phyloP scores from a whole-genome alignment of 345 rosid genomes.

The Eucalyptus fibrosa region DNA sequence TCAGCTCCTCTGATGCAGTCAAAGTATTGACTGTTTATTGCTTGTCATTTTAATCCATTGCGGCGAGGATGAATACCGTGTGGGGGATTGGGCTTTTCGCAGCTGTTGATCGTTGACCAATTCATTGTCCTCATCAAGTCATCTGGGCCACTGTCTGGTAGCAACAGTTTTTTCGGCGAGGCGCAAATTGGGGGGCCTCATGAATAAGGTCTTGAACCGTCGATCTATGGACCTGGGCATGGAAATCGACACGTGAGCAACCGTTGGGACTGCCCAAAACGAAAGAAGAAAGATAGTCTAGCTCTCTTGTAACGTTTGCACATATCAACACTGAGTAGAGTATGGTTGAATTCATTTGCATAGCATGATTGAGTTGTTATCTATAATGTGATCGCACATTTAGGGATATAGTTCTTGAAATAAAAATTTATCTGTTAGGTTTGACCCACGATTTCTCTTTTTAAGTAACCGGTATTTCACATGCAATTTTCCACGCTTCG shows the following conservation, averaged over 20 bases:
- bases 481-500: too few species aligned
- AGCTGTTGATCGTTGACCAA: slow-evolving; percentile 11
- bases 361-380: neutral
- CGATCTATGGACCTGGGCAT: neutral
- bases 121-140: slow-evolving; percentile 39
- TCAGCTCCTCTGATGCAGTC: neutral
- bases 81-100: slow-evolving; percentile 64
- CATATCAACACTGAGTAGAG: neutral
- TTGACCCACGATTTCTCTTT: too few species aligned
- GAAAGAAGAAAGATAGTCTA: neutral
- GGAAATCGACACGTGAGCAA: neutral
- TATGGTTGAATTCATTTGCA: neutral
- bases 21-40: neutral
- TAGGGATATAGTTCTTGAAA: too few species aligned
- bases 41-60: neutral
- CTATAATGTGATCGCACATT: too few species aligned
- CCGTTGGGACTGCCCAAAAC: neutral
- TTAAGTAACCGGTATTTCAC: too few species aligned
- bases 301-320: neutral
- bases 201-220: slow-evolving; percentile 23
- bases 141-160: slow-evolving; percentile 31
- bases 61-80: slow-evolving; percentile 43
- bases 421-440: too few species aligned
- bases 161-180: slow-evolving; percentile 22
- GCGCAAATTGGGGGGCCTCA: slow-evolving; percentile 10